These are phyloP conservation scores for Colletotrichum agaves DNA, from an alignment of 2,329 filamentous ascomycete species.

Conservation along the genomic window DNA sequence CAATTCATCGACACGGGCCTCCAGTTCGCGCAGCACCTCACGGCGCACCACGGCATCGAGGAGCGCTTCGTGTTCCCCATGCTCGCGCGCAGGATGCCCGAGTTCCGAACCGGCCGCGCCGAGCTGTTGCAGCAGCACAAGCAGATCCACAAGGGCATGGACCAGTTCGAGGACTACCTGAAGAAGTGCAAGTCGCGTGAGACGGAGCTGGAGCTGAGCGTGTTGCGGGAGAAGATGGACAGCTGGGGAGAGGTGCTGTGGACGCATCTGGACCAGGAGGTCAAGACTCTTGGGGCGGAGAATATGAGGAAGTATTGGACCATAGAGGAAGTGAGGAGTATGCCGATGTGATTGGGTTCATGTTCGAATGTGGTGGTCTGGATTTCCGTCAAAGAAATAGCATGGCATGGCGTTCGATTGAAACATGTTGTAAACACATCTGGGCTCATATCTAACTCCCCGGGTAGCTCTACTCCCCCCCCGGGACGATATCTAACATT, in stretches of 20 bases:
- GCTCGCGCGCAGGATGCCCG: slow-evolving; percentile 81
- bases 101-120: slow-evolving; percentile 67
- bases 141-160: slow-evolving; percentile 81
- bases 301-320: slow-evolving; percentile 91
- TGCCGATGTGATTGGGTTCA: slow-evolving; percentile 68
- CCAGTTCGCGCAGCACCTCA: slow-evolving; percentile 77
- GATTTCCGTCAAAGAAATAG: background rate
- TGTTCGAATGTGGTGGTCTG: too few relatives aligned
- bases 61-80: slow-evolving; percentile 84
- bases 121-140: slow-evolving; percentile 79
- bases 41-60: slow-evolving; percentile 84
- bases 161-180: slow-evolving; percentile 74
- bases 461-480: background rate
- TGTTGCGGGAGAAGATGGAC: slow-evolving; percentile 79
- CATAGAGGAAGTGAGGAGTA: slow-evolving; percentile 74
- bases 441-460: slow-evolving; percentile 5
- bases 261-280: slow-evolving; percentile 87
- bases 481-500: slow-evolving; percentile 10
- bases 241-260: slow-evolving; percentile 82
- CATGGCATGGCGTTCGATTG: background rate
- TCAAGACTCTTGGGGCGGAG: slow-evolving; percentile 79
- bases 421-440: slow-evolving; percentile 20
- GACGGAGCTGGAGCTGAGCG: slow-evolving; percentile 63
- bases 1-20: slow-evolving; percentile 76
- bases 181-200: slow-evolving; percentile 70